phyloP scores from a whole-genome alignment of 2,329 filamentous ascomycete species.

The Fusarium torreyae region DNA sequence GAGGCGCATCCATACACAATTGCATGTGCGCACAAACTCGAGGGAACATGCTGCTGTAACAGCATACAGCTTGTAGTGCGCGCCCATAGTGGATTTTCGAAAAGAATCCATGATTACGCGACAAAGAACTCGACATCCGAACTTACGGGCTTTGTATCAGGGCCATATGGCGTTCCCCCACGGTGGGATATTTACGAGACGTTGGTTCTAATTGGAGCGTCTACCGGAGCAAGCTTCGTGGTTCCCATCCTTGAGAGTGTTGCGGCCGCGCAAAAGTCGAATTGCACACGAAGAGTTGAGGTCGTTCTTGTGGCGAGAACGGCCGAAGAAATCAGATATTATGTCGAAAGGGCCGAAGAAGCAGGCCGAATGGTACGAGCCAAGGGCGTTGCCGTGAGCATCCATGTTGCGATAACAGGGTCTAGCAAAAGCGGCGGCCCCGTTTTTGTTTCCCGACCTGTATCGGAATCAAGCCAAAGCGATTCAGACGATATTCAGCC shows the following conservation, averaged over 20 bases:
- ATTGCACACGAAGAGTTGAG: slow-evolving; percentile 68
- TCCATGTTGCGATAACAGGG: slow-evolving; percentile 70
- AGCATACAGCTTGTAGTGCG: slow-evolving; percentile 72
- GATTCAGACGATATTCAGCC: slow-evolving; percentile 42
- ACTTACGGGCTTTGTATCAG: slow-evolving; percentile 63
- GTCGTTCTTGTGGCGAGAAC: slow-evolving; percentile 68
- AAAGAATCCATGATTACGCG: slow-evolving; percentile 65
- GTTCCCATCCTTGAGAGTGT: slow-evolving; percentile 72
- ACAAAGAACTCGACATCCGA: slow-evolving; percentile 54
- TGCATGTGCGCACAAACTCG: slow-evolving; percentile 67
- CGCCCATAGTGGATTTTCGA: slow-evolving; percentile 71
- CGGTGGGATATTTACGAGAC: slow-evolving; percentile 73
- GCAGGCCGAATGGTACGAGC: slow-evolving; percentile 59
- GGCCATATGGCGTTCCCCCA: slow-evolving; percentile 70
- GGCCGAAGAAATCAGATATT: slow-evolving; percentile 69
- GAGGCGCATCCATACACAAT: slow-evolving; percentile 75
- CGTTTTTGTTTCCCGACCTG: slow-evolving; percentile 53
- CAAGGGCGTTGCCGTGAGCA: slow-evolving; percentile 64
- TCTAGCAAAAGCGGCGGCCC: slow-evolving; percentile 16
- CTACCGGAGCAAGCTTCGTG: slow-evolving; percentile 74
- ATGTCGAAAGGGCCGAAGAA: slow-evolving; percentile 64
- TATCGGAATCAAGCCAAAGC: slow-evolving; percentile 27
- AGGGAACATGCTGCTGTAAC: slow-evolving; percentile 69
- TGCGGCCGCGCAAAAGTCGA: slow-evolving; percentile 57
- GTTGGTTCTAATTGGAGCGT: slow-evolving; percentile 72